Base-by-base conservation (phyloP, 345 rosid species). In the Laguncularia racemosa region DNA sequence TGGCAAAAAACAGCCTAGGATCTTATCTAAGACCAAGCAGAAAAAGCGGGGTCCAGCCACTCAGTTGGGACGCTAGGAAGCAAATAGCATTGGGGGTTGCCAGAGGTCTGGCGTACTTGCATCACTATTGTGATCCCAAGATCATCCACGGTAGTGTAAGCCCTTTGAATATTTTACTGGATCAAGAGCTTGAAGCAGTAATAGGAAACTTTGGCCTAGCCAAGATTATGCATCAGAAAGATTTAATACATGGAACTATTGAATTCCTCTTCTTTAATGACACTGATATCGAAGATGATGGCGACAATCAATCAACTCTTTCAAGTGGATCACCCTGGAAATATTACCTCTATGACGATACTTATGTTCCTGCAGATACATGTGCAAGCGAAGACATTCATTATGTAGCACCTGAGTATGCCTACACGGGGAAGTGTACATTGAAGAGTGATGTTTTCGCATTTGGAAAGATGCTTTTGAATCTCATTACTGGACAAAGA, bases 41-140 rank as follows among this genome's bases (percentile, higher is more conserved):
- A 33, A 12, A 12, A 17, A 20, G 20, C 12, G 9, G 20, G 12
- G 17, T n/a, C 20, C 52, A 17, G 9, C 52, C 52, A 17, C 52
- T 49, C 20, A 20, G 13, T n/a, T 49, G 52, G 52, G 20, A 7
- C 1, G 13, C 52, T 1, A 14, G 52, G 52, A 49, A 49, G 20
- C 52, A 13, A 49, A 49, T 49, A 10, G 52, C 52, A 17, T 16
- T 49, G 52, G 52, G 52, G 12, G 20, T n/a, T n/a, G 52, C 52
- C 52, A 49, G 20, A 20, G 52, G 52, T 17, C 20, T 49, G 17
- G 52, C 20, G 3, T 13, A 49, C 20, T 49, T 49, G 12, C 52
- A 49, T 8, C 12, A 49, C 52, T 17, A 20, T 49, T n/a, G 20
- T 49, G 3, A 17, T 12, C 20, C 20, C 20, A 49, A 11, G 2